Evolutionary conservation across 768 basidiomycete genomes (phyloP), one percentile per base, ranked within the genome.

Genomic region (Russula virescens): DNA sequence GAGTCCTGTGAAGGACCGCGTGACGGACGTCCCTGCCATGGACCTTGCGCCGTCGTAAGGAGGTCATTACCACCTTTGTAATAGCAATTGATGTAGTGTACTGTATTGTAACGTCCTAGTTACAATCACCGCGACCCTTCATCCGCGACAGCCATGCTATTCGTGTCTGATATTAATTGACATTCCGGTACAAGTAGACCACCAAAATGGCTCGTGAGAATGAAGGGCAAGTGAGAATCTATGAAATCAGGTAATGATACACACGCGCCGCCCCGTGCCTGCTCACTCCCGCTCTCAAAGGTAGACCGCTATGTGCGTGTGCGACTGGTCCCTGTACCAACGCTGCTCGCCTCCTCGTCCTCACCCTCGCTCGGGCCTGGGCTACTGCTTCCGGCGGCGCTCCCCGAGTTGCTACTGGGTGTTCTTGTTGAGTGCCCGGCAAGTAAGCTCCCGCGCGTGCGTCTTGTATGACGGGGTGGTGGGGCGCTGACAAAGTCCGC

Each of bases 401-500:
- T 73, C 65, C 59, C 66, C 50, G 40, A 68, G 31, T 26, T 53
- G 45, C 10, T 38, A 11, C 63, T 57, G 60, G 64, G 49, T 18
- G 62, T 67, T 25, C 50, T 56, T 19, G 65, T 43, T 60, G 69
- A 21, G 62, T 64, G 48, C 60, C 53, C 58, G 19, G 54, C 69
- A 6, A 71, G 70, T 45, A 65, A 58, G 48, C 70, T 69, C 31
- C 69, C 69, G 6, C 62, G 60, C 28, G 38, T 55, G 38, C 46
- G 56, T 57, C 68, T 55, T 64, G 60, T 1, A 40, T 50, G 56
- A 69, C 71, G 45, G 67, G 78, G 7, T 42, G 66, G 63, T 38
- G 86, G 84, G 0, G 82, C 82, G 68, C 78, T 80, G 55, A 85
- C 80, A 69, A 87, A 86, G 69, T 88, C 86, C 8, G 84, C 78